phyloP scores from a whole-genome alignment of 2,329 filamentous ascomycete genomes.

The Gremmenia infestans region DNA sequence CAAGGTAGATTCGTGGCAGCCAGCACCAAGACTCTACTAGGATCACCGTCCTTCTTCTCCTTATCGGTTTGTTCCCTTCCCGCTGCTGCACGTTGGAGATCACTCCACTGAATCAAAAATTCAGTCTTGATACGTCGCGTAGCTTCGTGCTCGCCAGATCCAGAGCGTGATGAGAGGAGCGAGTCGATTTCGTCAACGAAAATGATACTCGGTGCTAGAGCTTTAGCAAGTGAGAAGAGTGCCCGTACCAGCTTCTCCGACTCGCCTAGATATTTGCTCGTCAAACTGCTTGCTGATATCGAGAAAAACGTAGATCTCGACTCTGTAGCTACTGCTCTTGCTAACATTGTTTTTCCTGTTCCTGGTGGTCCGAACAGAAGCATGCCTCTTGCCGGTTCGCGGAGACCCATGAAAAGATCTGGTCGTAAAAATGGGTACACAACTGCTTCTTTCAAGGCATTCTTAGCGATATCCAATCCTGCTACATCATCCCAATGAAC shows the following conservation, averaged over 20 bases:
- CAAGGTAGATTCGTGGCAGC: constrained; percentile 95
- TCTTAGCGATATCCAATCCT: constrained; percentile 84
- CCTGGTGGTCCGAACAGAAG: constrained; percentile 92
- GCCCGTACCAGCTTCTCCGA: constrained; percentile 94
- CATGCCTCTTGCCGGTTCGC: constrained; percentile 93
- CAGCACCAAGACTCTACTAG: constrained; percentile 83
- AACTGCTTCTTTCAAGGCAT: constrained; percentile 87
- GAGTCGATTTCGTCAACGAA: constrained; percentile 99
- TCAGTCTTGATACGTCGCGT: constrained; percentile 94
- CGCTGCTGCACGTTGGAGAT: constrained; percentile 85
- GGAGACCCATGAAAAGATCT: constrained; percentile 90
- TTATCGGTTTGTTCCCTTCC: constrained; percentile 67
- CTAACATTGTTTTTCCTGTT: constrained; percentile 98
- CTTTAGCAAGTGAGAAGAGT: constrained; percentile 83
- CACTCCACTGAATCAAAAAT: constrained; percentile 96
- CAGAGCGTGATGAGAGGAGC: constrained; percentile 75
- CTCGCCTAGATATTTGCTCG: constrained; percentile 93
- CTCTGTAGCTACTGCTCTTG: constrained; percentile 89
- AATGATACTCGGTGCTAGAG: constrained; percentile 88
- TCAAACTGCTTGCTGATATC: constrained; percentile 89
- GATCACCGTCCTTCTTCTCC: constrained; percentile 70
- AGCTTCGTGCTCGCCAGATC: constrained; percentile 85
- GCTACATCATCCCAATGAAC: constrained; percentile 94
- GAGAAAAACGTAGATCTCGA: constrained; percentile 95
- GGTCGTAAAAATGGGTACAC: constrained; percentile 95